Conservation (phyloP, 2,329 filamentous ascomycete species). For the Dactylellina parvicollis region DNA sequence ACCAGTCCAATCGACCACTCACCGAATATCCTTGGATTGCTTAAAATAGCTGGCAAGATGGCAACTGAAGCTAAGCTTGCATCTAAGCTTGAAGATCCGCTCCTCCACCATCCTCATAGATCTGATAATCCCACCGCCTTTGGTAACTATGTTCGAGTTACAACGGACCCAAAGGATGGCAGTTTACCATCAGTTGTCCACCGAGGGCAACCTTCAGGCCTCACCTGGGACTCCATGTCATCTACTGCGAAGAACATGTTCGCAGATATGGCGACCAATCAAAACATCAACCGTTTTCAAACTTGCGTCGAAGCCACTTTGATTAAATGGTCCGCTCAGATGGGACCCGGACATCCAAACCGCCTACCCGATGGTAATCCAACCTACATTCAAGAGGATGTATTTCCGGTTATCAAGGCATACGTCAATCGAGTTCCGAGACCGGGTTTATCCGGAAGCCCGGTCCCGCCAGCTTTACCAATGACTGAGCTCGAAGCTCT, state of each 20-base stretch:
- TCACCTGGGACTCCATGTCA: conserved; percentile 31
- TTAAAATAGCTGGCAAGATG: conserved; percentile 5
- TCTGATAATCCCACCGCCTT: background rate
- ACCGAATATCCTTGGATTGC: background rate
- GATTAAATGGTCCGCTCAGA: conserved; percentile 32
- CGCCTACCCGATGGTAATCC: conserved; percentile 40
- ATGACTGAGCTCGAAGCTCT: conserved; percentile 49
- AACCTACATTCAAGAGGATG: conserved; percentile 39
- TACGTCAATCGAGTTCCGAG: conserved; percentile 44
- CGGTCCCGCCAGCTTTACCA: conserved; percentile 36
- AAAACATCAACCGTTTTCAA: conserved; percentile 36
- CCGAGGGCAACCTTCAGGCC: conserved; percentile 1
- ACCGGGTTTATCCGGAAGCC: conserved; percentile 29
- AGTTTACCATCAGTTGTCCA: conserved; percentile 18
- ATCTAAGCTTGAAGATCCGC: background rate
- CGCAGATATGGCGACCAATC: conserved; percentile 22
- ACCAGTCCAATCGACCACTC: too few relatives aligned
- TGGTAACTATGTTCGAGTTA: background rate
- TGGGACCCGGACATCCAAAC: conserved; percentile 32
- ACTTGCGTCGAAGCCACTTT: conserved; percentile 24
- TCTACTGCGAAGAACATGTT: conserved; percentile 27
- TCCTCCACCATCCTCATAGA: conserved; percentile 22
- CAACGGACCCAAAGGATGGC: conserved; percentile 6
- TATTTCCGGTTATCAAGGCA: conserved; percentile 44
- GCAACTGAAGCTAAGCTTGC: background rate